Base-by-base conservation (phyloP, 306 rosid genomes). In the Lotus japonicus region DNA sequence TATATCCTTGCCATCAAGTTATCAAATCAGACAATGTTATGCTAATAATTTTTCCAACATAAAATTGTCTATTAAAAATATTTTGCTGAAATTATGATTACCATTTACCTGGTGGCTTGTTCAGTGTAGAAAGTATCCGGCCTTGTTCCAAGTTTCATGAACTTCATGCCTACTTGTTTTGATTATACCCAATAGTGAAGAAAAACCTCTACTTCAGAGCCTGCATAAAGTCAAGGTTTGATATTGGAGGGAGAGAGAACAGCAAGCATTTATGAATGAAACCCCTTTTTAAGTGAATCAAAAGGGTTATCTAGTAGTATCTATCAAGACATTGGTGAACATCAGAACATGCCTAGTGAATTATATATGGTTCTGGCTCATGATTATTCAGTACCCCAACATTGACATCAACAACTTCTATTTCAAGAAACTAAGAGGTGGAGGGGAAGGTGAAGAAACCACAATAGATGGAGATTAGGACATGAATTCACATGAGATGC, bases 81-180 rank as follows among this genome's bases (percentile, higher is more conserved):
- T 14, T 1, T 13, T 5, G 16, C 54, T 15, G 23, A 38, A 38
- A 7, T 38, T 38, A n/a, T 46, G 64, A 63, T 54, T 81, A n/a
- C n/a, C n/a, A n/a, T n/a, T n/a, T n/a, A 90, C 99, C 99, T 94
- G 64, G 91, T 87, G 63, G 97, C 95, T 84, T 87, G 87, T 84
- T 90, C 92, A 8, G 89, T 79, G 77, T 82, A 80, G 86, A 94
- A 94, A 75, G 95, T 90, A 72, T 94, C 97, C 1, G 88, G 89
- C 84, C 88, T 87, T 50, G 92, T 88, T 62, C 99, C 99, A 82
- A 94, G 82, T 87, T 94, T 94, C 99, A 94, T 90, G 77, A 86
- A 94, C 96, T 94, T 94, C 99, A 94, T 94, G 56, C 23, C 82
- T 62, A 60, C 41, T 75, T 36, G 23, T 13, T 58, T 49, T 63